Conservation (phyloP, 2,329 filamentous ascomycete genomes). For the Diplocarpon mali region DNA sequence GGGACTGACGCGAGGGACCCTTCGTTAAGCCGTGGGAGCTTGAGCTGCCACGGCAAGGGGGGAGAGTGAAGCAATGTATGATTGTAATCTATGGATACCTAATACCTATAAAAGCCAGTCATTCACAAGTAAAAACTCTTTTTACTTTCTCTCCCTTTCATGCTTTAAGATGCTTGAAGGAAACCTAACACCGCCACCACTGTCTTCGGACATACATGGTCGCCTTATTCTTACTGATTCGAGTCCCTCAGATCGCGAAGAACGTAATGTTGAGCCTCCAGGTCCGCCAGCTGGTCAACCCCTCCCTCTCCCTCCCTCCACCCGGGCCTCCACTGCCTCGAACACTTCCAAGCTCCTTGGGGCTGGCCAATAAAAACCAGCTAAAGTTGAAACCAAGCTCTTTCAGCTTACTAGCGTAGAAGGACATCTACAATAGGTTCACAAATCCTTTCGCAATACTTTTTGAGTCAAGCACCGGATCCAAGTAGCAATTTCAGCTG, state of each 20-base stretch:
- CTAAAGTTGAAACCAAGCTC: neutral
- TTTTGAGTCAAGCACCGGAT: neutral
- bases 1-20: constrained; percentile 2
- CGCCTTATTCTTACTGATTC: neutral
- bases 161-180: neutral
- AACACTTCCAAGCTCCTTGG: neutral
- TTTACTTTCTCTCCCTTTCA: too few species aligned
- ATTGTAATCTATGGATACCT: too few species aligned
- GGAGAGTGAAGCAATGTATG: too few species aligned
- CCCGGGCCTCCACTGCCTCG: neutral
- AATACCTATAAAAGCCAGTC: too few species aligned
- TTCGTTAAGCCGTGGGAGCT: too few species aligned
- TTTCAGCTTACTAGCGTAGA: neutral
- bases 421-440: neutral
- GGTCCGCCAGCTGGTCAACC: neutral
- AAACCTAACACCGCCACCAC: neutral
- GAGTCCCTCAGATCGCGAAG: neutral
- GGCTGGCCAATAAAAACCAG: neutral
- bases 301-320: too few species aligned
- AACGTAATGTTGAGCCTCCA: neutral
- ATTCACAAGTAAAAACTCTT: too few species aligned
- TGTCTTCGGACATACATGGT: neutral
- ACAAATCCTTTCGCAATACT: neutral
- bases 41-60: too few species aligned
- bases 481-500: neutral